Evolutionary conservation across 805 yeast species (phyloP).

Genomic region (Starmera dryadoides): DNA sequence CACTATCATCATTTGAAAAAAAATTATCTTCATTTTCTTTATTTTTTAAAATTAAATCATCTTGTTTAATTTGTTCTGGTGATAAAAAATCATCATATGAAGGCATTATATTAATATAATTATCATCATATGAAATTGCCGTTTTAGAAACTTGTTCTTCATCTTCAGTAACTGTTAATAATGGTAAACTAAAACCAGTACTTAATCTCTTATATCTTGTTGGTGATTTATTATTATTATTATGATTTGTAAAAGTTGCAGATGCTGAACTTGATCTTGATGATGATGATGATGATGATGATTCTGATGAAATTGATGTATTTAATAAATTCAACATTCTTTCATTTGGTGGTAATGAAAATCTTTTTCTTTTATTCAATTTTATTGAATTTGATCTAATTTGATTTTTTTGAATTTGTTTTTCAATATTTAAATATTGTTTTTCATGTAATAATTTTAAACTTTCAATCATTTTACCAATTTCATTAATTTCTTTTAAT

Average conservation of each 20-base stretch:
- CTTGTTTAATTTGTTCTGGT: no score
- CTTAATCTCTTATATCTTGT: conserved; percentile 17
- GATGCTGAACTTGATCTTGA: not conserved
- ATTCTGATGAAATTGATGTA: not conserved
- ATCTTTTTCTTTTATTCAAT: conserved; percentile 14
- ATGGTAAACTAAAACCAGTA: conserved; percentile 20
- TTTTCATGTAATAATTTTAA: conserved; percentile 1
- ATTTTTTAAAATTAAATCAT: no score
- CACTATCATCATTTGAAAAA: conserved; percentile 19
- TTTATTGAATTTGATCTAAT: conserved; percentile 5
- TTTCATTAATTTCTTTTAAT: conserved; percentile 4
- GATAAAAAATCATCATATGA: not conserved
- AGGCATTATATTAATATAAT: conserved; percentile 10
- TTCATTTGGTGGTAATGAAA: conserved; percentile 11
- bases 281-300: not conserved
- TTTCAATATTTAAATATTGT: not conserved
- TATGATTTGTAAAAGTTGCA: not conserved
- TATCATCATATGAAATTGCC: conserved; percentile 16
- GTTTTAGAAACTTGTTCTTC: conserved; percentile 2
- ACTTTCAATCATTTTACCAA: conserved; percentile 4
- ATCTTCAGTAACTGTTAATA: conserved; percentile 21
- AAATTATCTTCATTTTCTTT: conserved; percentile 1
- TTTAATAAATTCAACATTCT: not conserved
- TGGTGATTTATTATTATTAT: not conserved
- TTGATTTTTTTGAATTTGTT: not conserved